phyloP scores from a whole-genome alignment of 2,329 filamentous ascomycete species.

The Metarhizium humberi region DNA sequence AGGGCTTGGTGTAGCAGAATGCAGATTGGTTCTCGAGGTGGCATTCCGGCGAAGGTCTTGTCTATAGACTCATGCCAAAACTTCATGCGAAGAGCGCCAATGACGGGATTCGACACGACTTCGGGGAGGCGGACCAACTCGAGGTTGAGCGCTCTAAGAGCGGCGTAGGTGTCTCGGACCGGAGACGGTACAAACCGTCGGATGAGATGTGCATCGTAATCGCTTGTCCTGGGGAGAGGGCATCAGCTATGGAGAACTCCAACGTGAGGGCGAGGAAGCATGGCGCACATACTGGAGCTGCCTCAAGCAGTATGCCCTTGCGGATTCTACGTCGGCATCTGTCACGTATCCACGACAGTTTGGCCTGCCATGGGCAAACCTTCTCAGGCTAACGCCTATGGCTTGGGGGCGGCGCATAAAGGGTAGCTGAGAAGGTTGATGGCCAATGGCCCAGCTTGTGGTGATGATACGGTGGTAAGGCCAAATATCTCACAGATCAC shows the following conservation, averaged over 20 bases:
- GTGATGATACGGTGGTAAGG: not conserved
- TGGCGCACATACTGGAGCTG: constrained; percentile 36
- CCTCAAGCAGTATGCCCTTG: constrained; percentile 43
- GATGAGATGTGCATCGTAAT: constrained; percentile 80
- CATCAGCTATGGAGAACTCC: constrained; percentile 5
- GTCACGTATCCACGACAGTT: constrained; percentile 35
- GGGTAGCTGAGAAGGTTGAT: not conserved
- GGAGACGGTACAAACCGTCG: constrained; percentile 72
- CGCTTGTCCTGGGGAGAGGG: constrained; percentile 56
- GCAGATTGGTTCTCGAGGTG: constrained; percentile 86
- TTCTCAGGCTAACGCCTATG: constrained; percentile 27
- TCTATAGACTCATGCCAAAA: constrained; percentile 88
- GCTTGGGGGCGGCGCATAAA: constrained; percentile 30
- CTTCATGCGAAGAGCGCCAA: constrained; percentile 82
- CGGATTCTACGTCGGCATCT: constrained; percentile 41
- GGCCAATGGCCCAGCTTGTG: not conserved
- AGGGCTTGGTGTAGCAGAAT: constrained; percentile 71
- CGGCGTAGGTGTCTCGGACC: constrained; percentile 75
- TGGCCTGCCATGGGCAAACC: constrained; percentile 19
- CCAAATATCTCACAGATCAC: not conserved
- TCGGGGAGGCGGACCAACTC: constrained; percentile 87
- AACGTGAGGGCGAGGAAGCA: accelerated
- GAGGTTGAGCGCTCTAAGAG: constrained; percentile 85
- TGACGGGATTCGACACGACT: constrained; percentile 75
- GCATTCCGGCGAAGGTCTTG: constrained; percentile 64